Percentiles rank a stretch among this genome's conserved stretches.
These are phyloP conservation scores for Coix lacrymajobi DNA, from an alignment of 176 grass and related monocot genomes.

Conservation along the genomic window DNA sequence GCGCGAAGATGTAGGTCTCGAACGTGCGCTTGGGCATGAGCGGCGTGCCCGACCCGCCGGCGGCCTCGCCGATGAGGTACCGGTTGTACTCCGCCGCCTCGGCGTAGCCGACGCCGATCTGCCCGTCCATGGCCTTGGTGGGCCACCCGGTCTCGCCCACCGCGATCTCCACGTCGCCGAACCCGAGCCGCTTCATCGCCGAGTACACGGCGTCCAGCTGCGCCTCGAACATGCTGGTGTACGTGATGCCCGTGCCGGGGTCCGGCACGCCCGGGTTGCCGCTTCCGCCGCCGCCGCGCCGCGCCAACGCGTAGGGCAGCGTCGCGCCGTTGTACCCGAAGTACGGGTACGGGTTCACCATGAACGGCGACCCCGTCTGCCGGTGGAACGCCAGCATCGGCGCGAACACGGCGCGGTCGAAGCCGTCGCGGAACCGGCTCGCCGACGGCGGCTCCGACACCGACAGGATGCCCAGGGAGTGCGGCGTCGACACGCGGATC, in stretches of 20 bases:
- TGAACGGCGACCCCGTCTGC: constrained; percentile 45
- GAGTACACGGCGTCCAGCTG: no score
- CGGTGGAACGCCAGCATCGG: constrained; percentile 84
- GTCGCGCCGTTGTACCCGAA: constrained; percentile 81
- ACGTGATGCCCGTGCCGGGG: no score
- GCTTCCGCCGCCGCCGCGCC: background rate
- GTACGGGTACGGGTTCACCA: constrained; percentile 92
- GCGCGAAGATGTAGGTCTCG: constrained; percentile 80
- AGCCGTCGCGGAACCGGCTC: constrained; percentile 57
- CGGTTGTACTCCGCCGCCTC: constrained; percentile 54
- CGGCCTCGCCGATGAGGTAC: constrained; percentile 43
- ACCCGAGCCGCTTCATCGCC: no score
- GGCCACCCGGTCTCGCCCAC: constrained; percentile 93
- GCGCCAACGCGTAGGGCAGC: constrained; percentile 60
- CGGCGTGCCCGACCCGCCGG: constrained; percentile 55
- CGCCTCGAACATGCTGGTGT: no score
- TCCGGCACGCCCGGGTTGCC: constrained; percentile 52
- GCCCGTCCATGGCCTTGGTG: constrained; percentile 54
- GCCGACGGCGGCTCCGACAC: constrained; percentile 47
- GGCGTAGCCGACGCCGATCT: constrained; percentile 48
- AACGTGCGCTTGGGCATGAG: constrained; percentile 75
- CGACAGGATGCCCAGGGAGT: constrained; percentile 61
- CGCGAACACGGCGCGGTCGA: constrained; percentile 51
- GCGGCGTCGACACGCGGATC: constrained; percentile 77
- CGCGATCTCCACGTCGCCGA: constrained; percentile 69